Conservation (phyloP, 2,329 filamentous ascomycete species). For the Penicillium polonicum region DNA sequence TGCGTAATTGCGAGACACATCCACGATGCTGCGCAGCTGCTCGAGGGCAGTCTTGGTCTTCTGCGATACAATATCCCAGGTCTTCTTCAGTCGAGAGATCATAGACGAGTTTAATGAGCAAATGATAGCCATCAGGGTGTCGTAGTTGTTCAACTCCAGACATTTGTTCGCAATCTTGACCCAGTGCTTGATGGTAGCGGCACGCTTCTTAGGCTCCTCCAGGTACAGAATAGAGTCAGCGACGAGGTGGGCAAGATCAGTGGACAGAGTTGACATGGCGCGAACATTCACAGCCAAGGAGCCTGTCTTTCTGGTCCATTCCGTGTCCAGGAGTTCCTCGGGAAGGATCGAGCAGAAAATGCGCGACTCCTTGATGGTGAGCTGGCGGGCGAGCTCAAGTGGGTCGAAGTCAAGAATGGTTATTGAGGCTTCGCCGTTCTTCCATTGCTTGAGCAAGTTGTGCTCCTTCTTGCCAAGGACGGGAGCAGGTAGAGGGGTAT, state of each 20-base stretch:
- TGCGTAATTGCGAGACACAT: conserved; percentile 88
- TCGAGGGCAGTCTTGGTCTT: conserved; percentile 81
- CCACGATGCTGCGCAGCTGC: conserved; percentile 77
- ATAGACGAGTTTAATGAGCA: conserved; percentile 91
- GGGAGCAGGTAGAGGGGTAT: conserved; percentile 68
- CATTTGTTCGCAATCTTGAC: conserved; percentile 89
- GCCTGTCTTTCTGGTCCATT: conserved; percentile 88
- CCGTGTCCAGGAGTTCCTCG: conserved; percentile 84
- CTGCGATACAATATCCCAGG: conserved; percentile 83
- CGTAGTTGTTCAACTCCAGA: conserved; percentile 89
- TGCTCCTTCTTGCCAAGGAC: conserved; percentile 74
- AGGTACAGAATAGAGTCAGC: conserved; percentile 86
- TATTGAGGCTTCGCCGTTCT: conserved; percentile 66
- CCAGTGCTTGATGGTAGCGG: conserved; percentile 92
- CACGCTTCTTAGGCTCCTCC: conserved; percentile 89
- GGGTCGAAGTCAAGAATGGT: conserved; percentile 88
- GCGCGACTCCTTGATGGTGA: conserved; percentile 87
- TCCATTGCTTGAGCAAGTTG: conserved; percentile 70
- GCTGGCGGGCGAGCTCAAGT: conserved; percentile 83
- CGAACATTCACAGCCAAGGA: conserved; percentile 83
- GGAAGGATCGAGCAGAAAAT: conserved; percentile 91
- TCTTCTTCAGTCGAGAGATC: conserved; percentile 81
- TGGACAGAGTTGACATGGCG: conserved; percentile 89
- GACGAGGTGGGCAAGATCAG: conserved; percentile 87
- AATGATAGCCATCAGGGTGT: conserved; percentile 94